These are phyloP conservation scores for Amauroascus niger DNA, from an alignment of 2,329 filamentous ascomycete genomes.

Conservation along the genomic window DNA sequence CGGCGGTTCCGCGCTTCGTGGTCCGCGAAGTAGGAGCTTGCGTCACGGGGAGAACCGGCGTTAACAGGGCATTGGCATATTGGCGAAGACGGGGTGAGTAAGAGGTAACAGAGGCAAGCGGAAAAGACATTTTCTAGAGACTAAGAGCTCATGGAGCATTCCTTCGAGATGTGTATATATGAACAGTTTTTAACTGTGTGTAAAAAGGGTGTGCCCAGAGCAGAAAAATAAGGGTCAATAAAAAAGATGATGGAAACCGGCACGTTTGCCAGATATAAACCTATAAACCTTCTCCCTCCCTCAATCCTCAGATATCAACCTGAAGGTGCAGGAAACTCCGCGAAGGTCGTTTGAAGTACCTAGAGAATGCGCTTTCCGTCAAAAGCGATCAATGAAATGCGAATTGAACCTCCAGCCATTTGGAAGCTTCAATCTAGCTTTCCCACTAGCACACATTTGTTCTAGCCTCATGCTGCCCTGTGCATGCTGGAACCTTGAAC, in stretches of 20 bases:
- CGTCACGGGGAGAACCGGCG: constrained; percentile 66
- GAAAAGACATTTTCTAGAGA: constrained; percentile 14
- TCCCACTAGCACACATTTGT: background rate
- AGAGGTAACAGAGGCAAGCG: constrained; percentile 76
- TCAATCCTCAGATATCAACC: too few relatives aligned
- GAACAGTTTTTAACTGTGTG: too few relatives aligned
- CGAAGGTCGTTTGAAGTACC: too few relatives aligned
- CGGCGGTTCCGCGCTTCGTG: constrained; percentile 93
- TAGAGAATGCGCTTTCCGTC: too few relatives aligned
- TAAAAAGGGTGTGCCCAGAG: background rate
- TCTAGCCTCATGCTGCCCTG: too few relatives aligned
- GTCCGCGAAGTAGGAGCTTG: constrained; percentile 63
- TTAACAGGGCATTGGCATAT: constrained; percentile 85
- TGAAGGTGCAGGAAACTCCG: too few relatives aligned
- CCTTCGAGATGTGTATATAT: too few relatives aligned
- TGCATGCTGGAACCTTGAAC: too few relatives aligned
- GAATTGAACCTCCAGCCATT: background rate
- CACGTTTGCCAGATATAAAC: background rate
- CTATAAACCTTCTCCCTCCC: background rate
- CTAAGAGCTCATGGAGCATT: background rate
- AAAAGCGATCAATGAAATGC: too few relatives aligned
- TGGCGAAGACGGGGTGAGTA: constrained; percentile 83
- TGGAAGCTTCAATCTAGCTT: background rate
- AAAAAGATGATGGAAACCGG: background rate
- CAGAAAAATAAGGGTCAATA: background rate